A percentile compares a stretch with the other conserved stretches of the same genome.
Evolutionary conservation across 2,329 filamentous ascomycete genomes (phyloP).

Genomic region (Fusarium austroafricanum): DNA sequence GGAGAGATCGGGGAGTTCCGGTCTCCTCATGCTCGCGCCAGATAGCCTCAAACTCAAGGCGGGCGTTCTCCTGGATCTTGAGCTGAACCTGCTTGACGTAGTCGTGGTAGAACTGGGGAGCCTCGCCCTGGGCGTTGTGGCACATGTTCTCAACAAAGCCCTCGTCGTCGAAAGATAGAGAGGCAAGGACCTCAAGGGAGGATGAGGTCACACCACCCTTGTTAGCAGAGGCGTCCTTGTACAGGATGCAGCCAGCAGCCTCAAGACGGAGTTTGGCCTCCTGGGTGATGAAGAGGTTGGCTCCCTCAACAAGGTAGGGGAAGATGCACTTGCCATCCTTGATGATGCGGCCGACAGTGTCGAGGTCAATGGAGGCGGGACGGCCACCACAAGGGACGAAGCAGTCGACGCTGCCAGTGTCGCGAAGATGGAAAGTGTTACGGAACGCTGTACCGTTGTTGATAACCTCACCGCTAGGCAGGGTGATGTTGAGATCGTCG

Average conservation of each 20-base stretch:
- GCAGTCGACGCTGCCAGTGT: slow-evolving; percentile 79
- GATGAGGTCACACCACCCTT: slow-evolving; percentile 99
- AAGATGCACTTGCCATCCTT: slow-evolving; percentile 87
- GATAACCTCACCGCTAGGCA: slow-evolving; percentile 87
- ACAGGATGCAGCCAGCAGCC: slow-evolving; percentile 92
- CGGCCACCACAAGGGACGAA: slow-evolving; percentile 98
- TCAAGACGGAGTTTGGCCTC: slow-evolving; percentile 96
- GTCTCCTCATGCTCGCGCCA: slow-evolving; percentile 93
- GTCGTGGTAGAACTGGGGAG: slow-evolving; percentile 89
- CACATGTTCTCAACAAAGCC: slow-evolving; percentile 96
- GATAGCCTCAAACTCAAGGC: slow-evolving; percentile 96
- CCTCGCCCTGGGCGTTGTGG: slow-evolving; percentile 75
- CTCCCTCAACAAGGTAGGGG: slow-evolving; percentile 96
- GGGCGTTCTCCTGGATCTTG: slow-evolving; percentile 90
- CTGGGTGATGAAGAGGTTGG: slow-evolving; percentile 98
- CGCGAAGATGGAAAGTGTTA: slow-evolving; percentile 94
- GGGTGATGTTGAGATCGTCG: slow-evolving; percentile 88
- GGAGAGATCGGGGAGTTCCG: slow-evolving; percentile 80
- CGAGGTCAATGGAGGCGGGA: slow-evolving; percentile 95
- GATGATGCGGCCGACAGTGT: slow-evolving; percentile 88
- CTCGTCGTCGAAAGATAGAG: slow-evolving; percentile 90
- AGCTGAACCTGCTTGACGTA: slow-evolving; percentile 94
- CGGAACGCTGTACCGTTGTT: slow-evolving; percentile 95
- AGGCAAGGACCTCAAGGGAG: slow-evolving; percentile 94
- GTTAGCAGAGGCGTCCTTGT: slow-evolving; percentile 98